Evolutionary conservation across 202 grass and related monocot species (phyloP), one percentile per base, ranked within the genome.

Genomic region (Elaeis oleifera): DNA sequence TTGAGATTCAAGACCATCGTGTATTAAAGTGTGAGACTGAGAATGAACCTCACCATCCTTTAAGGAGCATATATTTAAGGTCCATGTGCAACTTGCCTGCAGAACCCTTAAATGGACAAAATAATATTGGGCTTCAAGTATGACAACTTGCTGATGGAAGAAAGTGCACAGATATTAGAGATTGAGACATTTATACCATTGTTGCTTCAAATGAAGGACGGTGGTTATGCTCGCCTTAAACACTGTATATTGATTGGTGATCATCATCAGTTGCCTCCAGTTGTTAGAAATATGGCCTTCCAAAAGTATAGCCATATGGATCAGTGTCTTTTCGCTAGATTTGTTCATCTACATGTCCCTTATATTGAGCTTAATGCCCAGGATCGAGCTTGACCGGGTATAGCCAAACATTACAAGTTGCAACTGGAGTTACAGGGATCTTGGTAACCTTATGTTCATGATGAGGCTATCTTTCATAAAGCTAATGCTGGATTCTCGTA

Each of bases 291-390:
- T 55, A 97, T 97, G 88, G 94, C 88, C 56, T 97, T 97, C 69
- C 88, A 97, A 71, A 97, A 97, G 61, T 92, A 97, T 70, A 97
- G 94, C 60, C 94, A 89, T 72, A 97, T 92, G 94, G 94, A 97
- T 68, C 88, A 97, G 77, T 78, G 72, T 74, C 74, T 97, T 23
- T 97, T 97, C 71, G 86, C 88, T 54, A 85, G 88, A 50, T 97
- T 92, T 61, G 85, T 97, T 74, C 83, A 88, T 64, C 84, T 97
- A 52, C 80, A 88, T 78, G 80, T 97, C 53, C 94, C 88, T 69
- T 97, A 92, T 58, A 99, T 99, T 52, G 88, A 99, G 64, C 84
- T 99, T 61, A 92, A 92, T 75, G 94, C 94, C 23, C 88, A 97
- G 68, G 88, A 88, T 74, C 83, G 85, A 79, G 94, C 88, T 61